Base-by-base conservation (phyloP, 176 grass and related monocot species). In the Musa itinerans region DNA sequence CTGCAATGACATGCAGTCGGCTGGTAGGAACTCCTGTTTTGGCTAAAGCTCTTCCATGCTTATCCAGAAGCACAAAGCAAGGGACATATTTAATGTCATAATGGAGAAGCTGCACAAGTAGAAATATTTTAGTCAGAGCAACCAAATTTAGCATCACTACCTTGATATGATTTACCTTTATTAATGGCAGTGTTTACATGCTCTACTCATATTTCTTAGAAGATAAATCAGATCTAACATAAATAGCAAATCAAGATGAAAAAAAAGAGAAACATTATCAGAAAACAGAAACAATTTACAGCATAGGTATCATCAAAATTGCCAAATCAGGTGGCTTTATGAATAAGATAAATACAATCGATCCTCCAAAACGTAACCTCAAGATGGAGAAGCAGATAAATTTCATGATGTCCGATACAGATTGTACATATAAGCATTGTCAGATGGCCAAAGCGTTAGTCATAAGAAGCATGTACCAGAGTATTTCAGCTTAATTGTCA, bases 11-110 rank as follows among this genome's bases (percentile, higher is more conserved):
- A 5, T 98, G 90, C 77, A 83, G 75, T 67, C 95, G 80, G 84
- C 95, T 93, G 34, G 73, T 80, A 59, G 95, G 95, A 65, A 89
- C 90, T 56, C 90, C 95, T 2, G 95, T 98, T 82, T 98, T 98
- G 0, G 88, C 90, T 64, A 89, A 29, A 71, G 90, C 90, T 76
- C 84, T 85, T 22, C 95, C 90, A 9, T 89, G 78, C 82, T 98
- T 93, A 83, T 98, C 95, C 73, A 98, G 84, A 71, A 93, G 86
- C 78, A 98, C 90, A 76, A 98, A 98, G 72, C 95, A 98, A 70
- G 95, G 95, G 54, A 98, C 88, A 59, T 98, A 89, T 54, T 85
- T 87, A 59, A 98, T 83, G 48, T 98, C 90, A 63, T 91, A 98
- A 89, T 98, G 88, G 17, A 98, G 78, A 61, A 98, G 86, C 95